These are phyloP conservation scores for Reticulascus tulasneorum DNA, from an alignment of 2,329 filamentous ascomycete genomes.

Conservation along the genomic window DNA sequence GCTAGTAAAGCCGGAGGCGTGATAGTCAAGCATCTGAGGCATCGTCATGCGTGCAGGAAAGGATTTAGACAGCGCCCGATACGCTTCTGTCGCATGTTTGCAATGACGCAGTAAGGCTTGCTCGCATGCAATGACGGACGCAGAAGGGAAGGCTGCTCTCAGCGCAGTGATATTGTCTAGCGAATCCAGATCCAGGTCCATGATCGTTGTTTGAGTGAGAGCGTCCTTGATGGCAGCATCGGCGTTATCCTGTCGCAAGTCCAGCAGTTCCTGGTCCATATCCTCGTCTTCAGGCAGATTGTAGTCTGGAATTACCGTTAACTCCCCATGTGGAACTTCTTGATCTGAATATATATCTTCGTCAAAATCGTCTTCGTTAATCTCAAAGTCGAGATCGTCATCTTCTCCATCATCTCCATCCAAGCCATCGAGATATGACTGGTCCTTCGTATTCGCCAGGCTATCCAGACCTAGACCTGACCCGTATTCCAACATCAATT, in stretches of 20 bases:
- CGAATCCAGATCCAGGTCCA: constrained; percentile 8
- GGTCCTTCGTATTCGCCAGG: constrained; percentile 11
- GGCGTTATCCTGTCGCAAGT: constrained; percentile 36
- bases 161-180: constrained; percentile 33
- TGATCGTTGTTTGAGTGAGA: background rate
- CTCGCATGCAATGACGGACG: constrained; percentile 29
- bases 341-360: background rate
- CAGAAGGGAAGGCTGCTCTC: constrained; percentile 39
- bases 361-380: constrained; percentile 13
- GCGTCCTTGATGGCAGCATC: too few species aligned
- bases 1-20: constrained; percentile 4
- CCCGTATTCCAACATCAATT: constrained; percentile 10
- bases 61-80: constrained; percentile 27
- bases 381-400: constrained; percentile 16
- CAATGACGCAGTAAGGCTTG: constrained; percentile 27
- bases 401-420: constrained; percentile 15
- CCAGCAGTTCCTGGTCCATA: constrained; percentile 35
- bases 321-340: background rate
- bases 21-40: constrained; percentile 27
- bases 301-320: background rate
- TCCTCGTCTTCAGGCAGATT: constrained; percentile 15
- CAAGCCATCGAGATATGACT: background rate
- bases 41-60: constrained; percentile 21
- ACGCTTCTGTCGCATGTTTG: constrained; percentile 33
- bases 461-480: constrained; percentile 9